A percentile compares a stretch with the other conserved stretches of the same genome.
phyloP scores from a whole-genome alignment of 202 grass and related monocot genomes.

The Setaria italica region DNA sequence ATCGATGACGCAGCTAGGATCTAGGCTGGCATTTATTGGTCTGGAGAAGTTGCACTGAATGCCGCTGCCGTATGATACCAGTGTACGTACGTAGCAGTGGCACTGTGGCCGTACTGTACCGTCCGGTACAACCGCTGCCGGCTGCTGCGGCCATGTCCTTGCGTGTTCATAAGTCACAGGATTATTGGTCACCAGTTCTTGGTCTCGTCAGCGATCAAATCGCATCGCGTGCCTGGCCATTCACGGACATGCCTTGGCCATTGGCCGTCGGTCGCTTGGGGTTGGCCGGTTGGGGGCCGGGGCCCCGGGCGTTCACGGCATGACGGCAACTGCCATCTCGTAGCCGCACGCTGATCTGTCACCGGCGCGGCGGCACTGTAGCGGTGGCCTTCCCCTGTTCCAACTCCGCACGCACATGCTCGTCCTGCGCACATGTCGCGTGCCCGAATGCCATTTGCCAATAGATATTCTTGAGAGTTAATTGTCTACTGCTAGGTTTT shows the following conservation, averaged over 20 bases:
- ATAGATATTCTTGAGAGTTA: background rate
- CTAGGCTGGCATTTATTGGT: background rate
- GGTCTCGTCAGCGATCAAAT: background rate
- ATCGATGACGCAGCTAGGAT: background rate
- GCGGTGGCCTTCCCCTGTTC: background rate
- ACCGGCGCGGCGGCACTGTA: background rate
- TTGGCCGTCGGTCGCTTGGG: background rate
- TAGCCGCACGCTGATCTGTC: background rate
- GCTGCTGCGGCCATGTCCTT: background rate
- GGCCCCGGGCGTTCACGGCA: background rate
- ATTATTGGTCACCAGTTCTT: background rate
- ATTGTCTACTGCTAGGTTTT: background rate
- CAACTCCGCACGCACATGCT: background rate
- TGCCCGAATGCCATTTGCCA: background rate
- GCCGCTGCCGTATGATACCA: background rate
- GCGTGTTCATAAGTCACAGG: background rate
- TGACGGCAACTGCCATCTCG: background rate
- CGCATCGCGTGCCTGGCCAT: background rate
- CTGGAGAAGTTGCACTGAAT: background rate
- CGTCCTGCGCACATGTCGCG: background rate
- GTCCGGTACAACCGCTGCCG: background rate
- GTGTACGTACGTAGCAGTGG: background rate
- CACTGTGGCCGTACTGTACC: background rate
- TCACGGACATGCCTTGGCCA: background rate
- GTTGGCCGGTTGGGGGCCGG: background rate